Evolutionary conservation across 352 stramenopile genomes (phyloP).

Genomic region (Globisporangium middletonii): DNA sequence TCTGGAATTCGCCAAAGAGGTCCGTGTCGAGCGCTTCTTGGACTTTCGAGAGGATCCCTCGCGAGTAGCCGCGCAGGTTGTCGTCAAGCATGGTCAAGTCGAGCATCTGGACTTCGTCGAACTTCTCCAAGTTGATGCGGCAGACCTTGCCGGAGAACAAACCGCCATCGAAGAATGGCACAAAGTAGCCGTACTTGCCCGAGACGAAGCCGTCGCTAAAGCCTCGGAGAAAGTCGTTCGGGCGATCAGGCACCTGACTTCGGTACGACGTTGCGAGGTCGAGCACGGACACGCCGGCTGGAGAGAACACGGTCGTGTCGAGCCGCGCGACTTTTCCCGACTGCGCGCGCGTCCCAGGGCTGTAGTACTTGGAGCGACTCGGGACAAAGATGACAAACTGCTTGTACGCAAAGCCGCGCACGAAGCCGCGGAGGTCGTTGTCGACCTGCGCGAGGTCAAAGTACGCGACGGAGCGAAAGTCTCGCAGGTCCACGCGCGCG

Average conservation of each 20-base stretch:
- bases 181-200: constrained; percentile 78
- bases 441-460: constrained; percentile 48
- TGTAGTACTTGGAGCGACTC: constrained; percentile 31
- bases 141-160: constrained; percentile 69
- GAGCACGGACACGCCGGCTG: constrained; percentile 36
- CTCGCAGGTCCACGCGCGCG: constrained; percentile 51
- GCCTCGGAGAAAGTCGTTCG: constrained; percentile 53
- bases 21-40: constrained; percentile 40
- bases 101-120: constrained; percentile 70
- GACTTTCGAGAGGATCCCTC: constrained; percentile 44
- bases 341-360: constrained; percentile 18
- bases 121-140: constrained; percentile 73
- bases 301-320: constrained; percentile 61
- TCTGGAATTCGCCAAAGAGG: constrained; percentile 59
- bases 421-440: constrained; percentile 51
- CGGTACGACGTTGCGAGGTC: constrained; percentile 46
- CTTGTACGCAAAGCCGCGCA: constrained; percentile 66
- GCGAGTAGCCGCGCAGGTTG: constrained; percentile 38
- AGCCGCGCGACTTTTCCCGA: constrained; percentile 69
- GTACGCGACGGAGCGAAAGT: constrained; percentile 45
- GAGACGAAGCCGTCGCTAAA: constrained; percentile 63
- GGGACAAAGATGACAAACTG: constrained; percentile 68
- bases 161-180: constrained; percentile 66
- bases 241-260: constrained; percentile 63
- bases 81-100: constrained; percentile 50